Evolutionary conservation across 2,329 filamentous ascomycete genomes (phyloP).

Genomic region (Verticillium albo-atrum): DNA sequence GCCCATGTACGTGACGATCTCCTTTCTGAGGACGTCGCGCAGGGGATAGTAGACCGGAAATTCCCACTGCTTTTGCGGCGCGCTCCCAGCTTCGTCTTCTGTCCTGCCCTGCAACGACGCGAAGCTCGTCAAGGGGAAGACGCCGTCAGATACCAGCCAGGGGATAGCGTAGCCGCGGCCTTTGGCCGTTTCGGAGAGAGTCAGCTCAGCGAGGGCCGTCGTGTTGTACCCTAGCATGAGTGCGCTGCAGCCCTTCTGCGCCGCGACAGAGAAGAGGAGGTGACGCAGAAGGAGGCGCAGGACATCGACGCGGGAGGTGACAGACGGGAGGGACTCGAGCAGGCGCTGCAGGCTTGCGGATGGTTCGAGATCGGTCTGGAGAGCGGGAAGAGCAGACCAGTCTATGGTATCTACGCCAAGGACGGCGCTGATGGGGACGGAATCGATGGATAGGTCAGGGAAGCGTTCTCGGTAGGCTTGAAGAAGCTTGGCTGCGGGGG

Average conservation of each 20-base stretch:
- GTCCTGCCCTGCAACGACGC: neutral
- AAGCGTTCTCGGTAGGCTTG: slow-evolving; percentile 55
- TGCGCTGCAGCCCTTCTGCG: slow-evolving; percentile 56
- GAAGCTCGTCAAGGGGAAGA: slow-evolving; percentile 23
- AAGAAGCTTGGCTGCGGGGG: slow-evolving; percentile 39
- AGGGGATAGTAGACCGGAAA: slow-evolving; percentile 69
- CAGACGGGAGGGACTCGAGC: slow-evolving; percentile 60
- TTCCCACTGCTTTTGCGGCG: slow-evolving; percentile 4
- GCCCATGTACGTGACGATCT: slow-evolving; percentile 64
- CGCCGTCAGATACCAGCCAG: slow-evolving; percentile 76
- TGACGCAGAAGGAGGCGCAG: slow-evolving; percentile 65
- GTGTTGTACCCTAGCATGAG: slow-evolving; percentile 84
- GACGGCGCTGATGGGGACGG: slow-evolving; percentile 59
- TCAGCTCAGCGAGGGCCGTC: slow-evolving; percentile 79
- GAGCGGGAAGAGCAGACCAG: slow-evolving; percentile 43
- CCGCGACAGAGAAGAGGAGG: slow-evolving; percentile 63
- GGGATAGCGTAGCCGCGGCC: slow-evolving; percentile 81
- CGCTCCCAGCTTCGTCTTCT: neutral
- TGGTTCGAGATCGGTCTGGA: slow-evolving; percentile 15
- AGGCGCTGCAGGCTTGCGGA: slow-evolving; percentile 46
- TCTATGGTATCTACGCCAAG: slow-evolving; percentile 48
- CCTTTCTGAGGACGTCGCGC: slow-evolving; percentile 78
- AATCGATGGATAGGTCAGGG: slow-evolving; percentile 60
- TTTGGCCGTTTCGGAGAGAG: slow-evolving; percentile 84
- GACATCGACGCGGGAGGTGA: slow-evolving; percentile 73